These are phyloP conservation scores for Aureobasidium sp. DNA, from an alignment of 2,329 filamentous ascomycete genomes.

Conservation along the genomic window DNA sequence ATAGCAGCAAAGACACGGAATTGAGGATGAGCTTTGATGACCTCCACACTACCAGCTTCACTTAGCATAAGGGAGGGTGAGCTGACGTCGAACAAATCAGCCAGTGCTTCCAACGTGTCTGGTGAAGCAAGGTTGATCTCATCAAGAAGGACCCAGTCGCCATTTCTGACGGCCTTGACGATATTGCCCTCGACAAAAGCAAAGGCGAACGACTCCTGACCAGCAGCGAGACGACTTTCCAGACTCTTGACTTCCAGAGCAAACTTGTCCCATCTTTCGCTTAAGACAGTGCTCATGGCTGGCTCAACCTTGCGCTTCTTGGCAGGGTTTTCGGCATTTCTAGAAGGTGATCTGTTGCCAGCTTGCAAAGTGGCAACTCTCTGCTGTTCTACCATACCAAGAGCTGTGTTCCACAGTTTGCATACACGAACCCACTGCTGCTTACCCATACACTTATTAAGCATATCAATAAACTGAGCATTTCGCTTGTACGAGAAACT, in stretches of 20 bases:
- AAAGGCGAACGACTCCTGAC: constrained; percentile 77
- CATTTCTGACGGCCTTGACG: constrained; percentile 89
- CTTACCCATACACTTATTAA: constrained; percentile 71
- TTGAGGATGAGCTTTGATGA: constrained; percentile 79
- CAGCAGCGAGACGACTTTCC: constrained; percentile 67
- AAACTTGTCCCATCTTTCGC: constrained; percentile 73
- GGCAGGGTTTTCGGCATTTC: constrained; percentile 52
- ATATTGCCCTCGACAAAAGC: constrained; percentile 95
- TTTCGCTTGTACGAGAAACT: constrained; percentile 89
- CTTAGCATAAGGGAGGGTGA: constrained; percentile 79
- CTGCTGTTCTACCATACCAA: constrained; percentile 70
- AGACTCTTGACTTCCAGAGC: constrained; percentile 67
- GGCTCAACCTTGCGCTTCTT: constrained; percentile 64
- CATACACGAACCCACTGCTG: constrained; percentile 83
- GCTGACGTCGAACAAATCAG: constrained; percentile 71
- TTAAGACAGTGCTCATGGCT: constrained; percentile 36
- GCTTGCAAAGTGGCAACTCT: constrained; percentile 27
- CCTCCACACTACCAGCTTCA: constrained; percentile 88
- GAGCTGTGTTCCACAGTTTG: constrained; percentile 80
- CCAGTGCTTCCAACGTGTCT: constrained; percentile 89
- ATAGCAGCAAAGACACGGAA: constrained; percentile 98
- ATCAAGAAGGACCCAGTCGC: constrained; percentile 93
- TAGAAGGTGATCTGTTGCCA: constrained; percentile 27
- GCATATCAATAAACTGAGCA: constrained; percentile 72
- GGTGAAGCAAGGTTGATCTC: constrained; percentile 95